Evolutionary conservation across 495 filamentous ascomycete species (phyloP), one percentile per base, ranked within the genome.

Genomic region (Rhizodiscina lignyota): DNA sequence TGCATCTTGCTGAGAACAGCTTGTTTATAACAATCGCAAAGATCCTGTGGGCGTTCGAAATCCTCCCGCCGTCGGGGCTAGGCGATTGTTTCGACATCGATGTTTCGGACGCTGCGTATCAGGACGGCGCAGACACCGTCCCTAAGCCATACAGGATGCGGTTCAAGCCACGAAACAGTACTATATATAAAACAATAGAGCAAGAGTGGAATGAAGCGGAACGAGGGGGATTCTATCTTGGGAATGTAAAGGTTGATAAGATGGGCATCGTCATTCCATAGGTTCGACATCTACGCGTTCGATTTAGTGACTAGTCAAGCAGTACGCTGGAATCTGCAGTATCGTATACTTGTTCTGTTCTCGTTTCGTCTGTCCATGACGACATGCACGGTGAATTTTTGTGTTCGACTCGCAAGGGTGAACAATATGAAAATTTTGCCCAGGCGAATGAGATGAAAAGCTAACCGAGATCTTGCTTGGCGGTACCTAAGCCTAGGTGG

Each of bases 1-100:
- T 17, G n/a, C 33, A 27, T 24, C 20, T 42, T n/a, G 39, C 39
- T 4, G 24, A 37, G 27, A 37, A 38, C 15, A 10, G 29, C 13
- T 18, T 42, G 5, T 6, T 15, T 5, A 21, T 42, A 4, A 31
- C 23, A n/a, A 17, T 38, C 6, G 39, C 39, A 13, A 37, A 34
- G n/a, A 34, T 40, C 16, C 30, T 40, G 11, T 40, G 38, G 38
- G 38, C 38, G 4, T 40, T 40, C 20, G 32, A 40, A 15, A 36
- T 40, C 10, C 11, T 8, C 8, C 24, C 24, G 8, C 24, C 24
- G 8, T 8, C 13, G 8, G 24, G 8, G 13, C 8, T 8, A 8
- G 24, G 24, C 24, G 8, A 13, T 8, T 8, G 13, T 8, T 13
- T 27, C 13, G 8, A 8, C 8, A 13, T 27, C 8, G 24, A 27